These are phyloP conservation scores for Endotrypanum monterogeii DNA, from an alignment of 208 protist species.

Conservation along the genomic window DNA sequence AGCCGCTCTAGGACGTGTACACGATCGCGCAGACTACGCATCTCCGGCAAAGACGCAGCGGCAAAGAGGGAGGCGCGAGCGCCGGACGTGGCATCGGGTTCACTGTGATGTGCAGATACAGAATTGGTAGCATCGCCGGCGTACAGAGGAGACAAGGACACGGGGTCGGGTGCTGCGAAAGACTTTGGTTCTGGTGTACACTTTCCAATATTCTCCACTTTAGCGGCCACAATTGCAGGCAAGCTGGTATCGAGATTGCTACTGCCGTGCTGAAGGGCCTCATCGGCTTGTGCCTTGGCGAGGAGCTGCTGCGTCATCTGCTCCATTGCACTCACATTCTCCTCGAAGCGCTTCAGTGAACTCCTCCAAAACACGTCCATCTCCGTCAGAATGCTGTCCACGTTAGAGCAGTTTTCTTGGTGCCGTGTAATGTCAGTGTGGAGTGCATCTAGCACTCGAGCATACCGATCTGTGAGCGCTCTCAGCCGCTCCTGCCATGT, in stretches of 20 bases:
- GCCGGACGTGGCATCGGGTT: neutral
- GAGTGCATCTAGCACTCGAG: slow-evolving; percentile 36
- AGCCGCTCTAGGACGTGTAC: slow-evolving; percentile 31
- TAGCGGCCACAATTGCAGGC: neutral
- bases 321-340: slow-evolving; percentile 26
- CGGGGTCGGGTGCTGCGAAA: neutral
- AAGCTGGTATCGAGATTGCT: neutral
- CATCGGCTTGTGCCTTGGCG: neutral
- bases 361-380: slow-evolving; percentile 40
- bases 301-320: slow-evolving; percentile 3
- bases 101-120: neutral
- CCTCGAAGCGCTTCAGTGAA: slow-evolving; percentile 34
- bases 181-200: too few species aligned
- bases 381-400: slow-evolving; percentile 37
- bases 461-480: slow-evolving; percentile 31
- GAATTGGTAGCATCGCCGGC: neutral
- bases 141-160: neutral
- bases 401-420: slow-evolving; percentile 35
- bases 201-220: neutral
- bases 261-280: neutral
- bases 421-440: slow-evolving; percentile 27
- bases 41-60: neutral
- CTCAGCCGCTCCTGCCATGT: slow-evolving; percentile 18
- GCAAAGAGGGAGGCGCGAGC: neutral
- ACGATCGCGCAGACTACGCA: slow-evolving; percentile 19